Conservation (phyloP, 805 yeast species). For the Cyberlindnera bimundalis region DNA sequence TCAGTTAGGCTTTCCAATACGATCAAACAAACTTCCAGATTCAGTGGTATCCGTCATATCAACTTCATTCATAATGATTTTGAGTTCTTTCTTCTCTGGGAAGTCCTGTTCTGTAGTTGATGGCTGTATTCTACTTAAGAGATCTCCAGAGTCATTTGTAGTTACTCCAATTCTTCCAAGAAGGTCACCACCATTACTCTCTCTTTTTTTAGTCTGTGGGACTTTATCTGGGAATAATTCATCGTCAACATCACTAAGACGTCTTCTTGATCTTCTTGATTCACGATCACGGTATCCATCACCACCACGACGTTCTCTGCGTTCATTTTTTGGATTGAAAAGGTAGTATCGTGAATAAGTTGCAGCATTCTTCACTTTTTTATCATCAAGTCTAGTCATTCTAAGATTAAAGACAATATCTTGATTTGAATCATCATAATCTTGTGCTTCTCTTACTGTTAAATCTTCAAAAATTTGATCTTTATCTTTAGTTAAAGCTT, state of each 20-base stretch:
- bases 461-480: slow-evolving; percentile 7
- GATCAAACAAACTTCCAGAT: background rate
- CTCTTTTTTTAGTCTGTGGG: background rate
- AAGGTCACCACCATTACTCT: slow-evolving; percentile 1
- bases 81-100: background rate
- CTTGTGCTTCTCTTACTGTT: slow-evolving; percentile 8
- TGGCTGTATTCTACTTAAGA: slow-evolving; percentile 1
- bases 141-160: slow-evolving; percentile 2
- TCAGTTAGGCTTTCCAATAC: background rate
- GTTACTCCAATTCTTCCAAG: background rate
- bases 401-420: slow-evolving; percentile 20
- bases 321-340: slow-evolving; percentile 24
- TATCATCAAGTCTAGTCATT: slow-evolving; percentile 22
- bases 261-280: slow-evolving; percentile 6
- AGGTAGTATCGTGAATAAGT: slow-evolving; percentile 27
- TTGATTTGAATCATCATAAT: slow-evolving; percentile 10
- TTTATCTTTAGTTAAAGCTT: slow-evolving; percentile 12
- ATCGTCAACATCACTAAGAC: slow-evolving; percentile 10
- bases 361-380: slow-evolving; percentile 27
- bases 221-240: slow-evolving; percentile 25
- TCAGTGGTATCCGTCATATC: too few relatives aligned
- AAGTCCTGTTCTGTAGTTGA: background rate
- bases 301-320: slow-evolving; percentile 3
- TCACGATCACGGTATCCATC: slow-evolving; percentile 24
- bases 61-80: background rate